Percentiles rank a stretch among this genome's conserved stretches.
Evolutionary conservation across 306 rosid species (phyloP).

Genomic region (Ammopiptanthus mongolicus): DNA sequence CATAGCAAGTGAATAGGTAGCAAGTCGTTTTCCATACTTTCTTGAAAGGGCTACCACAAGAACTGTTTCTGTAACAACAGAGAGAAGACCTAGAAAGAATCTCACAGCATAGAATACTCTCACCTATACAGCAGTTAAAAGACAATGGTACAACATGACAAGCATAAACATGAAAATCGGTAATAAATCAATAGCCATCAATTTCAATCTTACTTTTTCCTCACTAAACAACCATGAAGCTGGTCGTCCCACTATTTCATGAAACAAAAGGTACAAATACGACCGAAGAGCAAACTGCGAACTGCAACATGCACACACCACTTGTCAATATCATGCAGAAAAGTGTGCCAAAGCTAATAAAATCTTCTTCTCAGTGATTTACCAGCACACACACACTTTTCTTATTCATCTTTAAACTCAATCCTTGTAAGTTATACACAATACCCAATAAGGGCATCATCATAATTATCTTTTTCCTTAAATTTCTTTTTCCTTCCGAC

Average conservation of each 20-base stretch:
- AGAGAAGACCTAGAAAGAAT: constrained; percentile 74
- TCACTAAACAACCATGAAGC: constrained; percentile 75
- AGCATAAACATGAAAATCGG: not conserved
- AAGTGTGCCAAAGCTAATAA: not conserved
- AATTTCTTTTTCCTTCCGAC: not conserved
- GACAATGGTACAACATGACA: constrained; percentile 3
- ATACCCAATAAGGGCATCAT: constrained; percentile 5
- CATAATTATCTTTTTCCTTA: not conserved
- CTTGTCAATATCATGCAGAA: constrained; percentile 4
- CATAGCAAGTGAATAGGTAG: constrained; percentile 89
- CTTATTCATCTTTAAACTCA: not conserved
- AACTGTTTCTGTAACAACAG: constrained; percentile 76
- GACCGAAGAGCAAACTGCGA: constrained; percentile 96
- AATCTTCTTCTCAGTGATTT: not conserved
- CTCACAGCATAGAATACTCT: constrained; percentile 91
- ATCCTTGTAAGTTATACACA: not conserved
- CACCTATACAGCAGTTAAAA: constrained; percentile 50
- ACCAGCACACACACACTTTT: not conserved
- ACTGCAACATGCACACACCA: constrained; percentile 48
- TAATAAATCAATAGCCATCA: constrained; percentile 2
- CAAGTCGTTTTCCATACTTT: constrained; percentile 87
- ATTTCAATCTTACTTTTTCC: constrained; percentile 61
- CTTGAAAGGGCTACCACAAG: constrained; percentile 83
- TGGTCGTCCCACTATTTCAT: constrained; percentile 83
- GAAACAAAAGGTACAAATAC: constrained; percentile 79